Conservation (phyloP, 495 filamentous ascomycete genomes). For the Aspergillus indologenus region DNA sequence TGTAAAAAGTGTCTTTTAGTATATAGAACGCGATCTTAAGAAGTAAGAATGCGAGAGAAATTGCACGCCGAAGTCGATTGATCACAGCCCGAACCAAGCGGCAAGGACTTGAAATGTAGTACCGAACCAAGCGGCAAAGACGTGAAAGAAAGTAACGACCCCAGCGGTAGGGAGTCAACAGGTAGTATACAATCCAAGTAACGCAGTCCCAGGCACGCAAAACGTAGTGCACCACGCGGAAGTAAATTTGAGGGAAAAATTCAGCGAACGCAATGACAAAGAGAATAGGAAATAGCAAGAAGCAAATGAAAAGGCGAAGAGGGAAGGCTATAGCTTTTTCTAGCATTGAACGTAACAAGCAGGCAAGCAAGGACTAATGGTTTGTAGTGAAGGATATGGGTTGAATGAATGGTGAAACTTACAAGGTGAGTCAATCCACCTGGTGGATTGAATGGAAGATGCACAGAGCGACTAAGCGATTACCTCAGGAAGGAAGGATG, state of each 20-base stretch:
- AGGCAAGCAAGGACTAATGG: background rate
- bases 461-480: background rate
- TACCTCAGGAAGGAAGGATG: background rate
- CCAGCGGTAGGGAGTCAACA: too few species aligned
- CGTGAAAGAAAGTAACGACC: background rate
- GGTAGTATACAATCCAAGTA: too few species aligned
- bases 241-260: background rate
- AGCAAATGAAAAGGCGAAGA: background rate
- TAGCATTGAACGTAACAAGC: background rate
- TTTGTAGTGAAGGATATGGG: background rate
- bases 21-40: background rate
- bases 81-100: too few species aligned
- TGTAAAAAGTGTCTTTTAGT: background rate
- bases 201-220: too few species aligned
- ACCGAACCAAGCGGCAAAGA: background rate
- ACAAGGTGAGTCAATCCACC: background rate
- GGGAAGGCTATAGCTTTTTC: background rate
- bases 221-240: too few species aligned
- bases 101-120: too few species aligned
- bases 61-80: too few species aligned
- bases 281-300: background rate
- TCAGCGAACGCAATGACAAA: background rate
- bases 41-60: constrained; percentile 8
- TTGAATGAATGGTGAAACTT: background rate
- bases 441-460: background rate